Conservation (phyloP, 2,329 filamentous ascomycete genomes). For the Ilyonectria destructans region DNA sequence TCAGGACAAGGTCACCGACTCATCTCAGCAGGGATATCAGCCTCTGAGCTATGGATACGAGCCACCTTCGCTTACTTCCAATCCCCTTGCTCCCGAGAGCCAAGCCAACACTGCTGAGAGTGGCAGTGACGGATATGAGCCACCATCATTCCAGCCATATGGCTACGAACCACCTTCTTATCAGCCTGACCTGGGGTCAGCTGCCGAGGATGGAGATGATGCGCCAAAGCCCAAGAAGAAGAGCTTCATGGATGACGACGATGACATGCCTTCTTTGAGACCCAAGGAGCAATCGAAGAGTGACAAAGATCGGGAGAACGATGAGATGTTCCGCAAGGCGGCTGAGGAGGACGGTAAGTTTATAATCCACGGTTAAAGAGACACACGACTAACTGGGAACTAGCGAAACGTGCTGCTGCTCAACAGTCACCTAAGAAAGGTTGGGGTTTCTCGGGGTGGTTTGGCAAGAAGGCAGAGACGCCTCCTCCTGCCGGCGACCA, state of each 20-base stretch:
- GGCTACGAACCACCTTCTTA: conserved; percentile 73
- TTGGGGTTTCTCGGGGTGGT: conserved; percentile 91
- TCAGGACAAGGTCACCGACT: conserved; percentile 34
- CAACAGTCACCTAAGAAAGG: conserved; percentile 72
- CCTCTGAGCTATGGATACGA: conserved; percentile 68
- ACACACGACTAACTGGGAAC: conserved; percentile 33
- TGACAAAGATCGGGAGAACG: conserved; percentile 84
- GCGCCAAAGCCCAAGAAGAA: conserved; percentile 80
- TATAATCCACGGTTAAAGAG: neutral
- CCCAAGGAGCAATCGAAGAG: conserved; percentile 73
- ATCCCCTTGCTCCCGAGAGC: conserved; percentile 26
- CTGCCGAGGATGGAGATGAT: conserved; percentile 60
- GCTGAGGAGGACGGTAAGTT: conserved; percentile 81
- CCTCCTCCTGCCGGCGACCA: conserved; percentile 54
- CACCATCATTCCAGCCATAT: conserved; percentile 75
- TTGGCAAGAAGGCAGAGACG: conserved; percentile 74
- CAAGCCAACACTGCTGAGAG: conserved; percentile 47
- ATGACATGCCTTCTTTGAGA: conserved; percentile 72
- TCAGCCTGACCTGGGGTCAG: conserved; percentile 65
- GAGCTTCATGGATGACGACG: conserved; percentile 86
- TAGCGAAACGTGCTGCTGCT: conserved; percentile 74
- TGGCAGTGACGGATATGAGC: conserved; percentile 68
- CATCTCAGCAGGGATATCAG: conserved; percentile 59
- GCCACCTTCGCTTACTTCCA: conserved; percentile 58
- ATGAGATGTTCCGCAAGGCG: conserved; percentile 88